Percentiles rank a stretch among this genome's conserved stretches.
Conservation (phyloP, 164 flowering plant genomes). For the Paratinospora sagittata region DNA sequence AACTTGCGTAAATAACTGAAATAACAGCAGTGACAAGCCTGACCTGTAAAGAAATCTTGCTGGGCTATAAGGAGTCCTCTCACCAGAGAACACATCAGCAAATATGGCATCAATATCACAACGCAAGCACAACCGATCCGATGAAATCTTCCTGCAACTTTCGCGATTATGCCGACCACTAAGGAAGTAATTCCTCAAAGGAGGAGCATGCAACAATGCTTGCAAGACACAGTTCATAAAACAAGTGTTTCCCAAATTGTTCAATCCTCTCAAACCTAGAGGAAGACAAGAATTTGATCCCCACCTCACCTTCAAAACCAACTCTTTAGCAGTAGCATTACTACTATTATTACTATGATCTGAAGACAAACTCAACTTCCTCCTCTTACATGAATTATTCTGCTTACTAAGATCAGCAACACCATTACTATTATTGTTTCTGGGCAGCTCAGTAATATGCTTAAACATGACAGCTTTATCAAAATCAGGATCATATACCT, state of each 20-base stretch:
- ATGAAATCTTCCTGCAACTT: conserved; percentile 29
- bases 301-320: conserved; percentile 31
- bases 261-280: conserved; percentile 69
- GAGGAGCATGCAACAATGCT: conserved; percentile 59
- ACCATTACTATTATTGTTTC: conserved; percentile 19
- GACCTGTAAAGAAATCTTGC: conserved; percentile 65
- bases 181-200: conserved; percentile 53
- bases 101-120: conserved; percentile 46
- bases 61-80: conserved; percentile 55
- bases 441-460: conserved; percentile 37
- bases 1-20: not conserved
- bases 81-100: conserved; percentile 49
- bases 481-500: conserved; percentile 83
- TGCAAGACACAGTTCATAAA: conserved; percentile 71
- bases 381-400: conserved; percentile 41
- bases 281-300: conserved; percentile 53
- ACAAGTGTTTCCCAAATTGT: conserved; percentile 63
- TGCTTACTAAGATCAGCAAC: conserved; percentile 20
- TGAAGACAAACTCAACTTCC: conserved; percentile 28
- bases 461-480: conserved; percentile 53
- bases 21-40: conserved; percentile 4
- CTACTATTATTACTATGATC: not conserved
- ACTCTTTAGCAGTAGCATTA: not conserved
- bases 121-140: conserved; percentile 38
- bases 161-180: conserved; percentile 36